Evolutionary conservation across 495 filamentous ascomycete species (phyloP).

Genomic region (Talaromyces adpressus): DNA sequence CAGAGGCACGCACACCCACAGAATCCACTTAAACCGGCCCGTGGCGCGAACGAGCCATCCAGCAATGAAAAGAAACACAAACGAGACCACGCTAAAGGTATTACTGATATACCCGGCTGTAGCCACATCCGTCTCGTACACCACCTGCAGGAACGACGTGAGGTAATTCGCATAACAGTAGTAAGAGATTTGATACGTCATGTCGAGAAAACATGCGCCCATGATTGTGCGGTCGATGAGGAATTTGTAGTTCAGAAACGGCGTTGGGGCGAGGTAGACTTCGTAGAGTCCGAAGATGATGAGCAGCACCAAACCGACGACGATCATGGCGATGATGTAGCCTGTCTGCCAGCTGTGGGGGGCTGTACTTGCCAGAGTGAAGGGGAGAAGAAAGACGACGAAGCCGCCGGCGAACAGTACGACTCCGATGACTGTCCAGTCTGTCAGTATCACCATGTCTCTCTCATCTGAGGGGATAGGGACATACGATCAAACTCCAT

Average conservation of each 20-base stretch:
- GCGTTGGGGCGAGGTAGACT: slow-evolving; percentile 36
- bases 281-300: slow-evolving; percentile 47
- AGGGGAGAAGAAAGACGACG: neutral
- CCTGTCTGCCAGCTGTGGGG: neutral
- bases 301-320: neutral
- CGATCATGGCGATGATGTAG: neutral
- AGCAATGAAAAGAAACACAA: slow-evolving; percentile 34
- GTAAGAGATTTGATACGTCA: slow-evolving; percentile 44
- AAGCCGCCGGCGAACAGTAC: slow-evolving; percentile 39
- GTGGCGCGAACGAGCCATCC: slow-evolving; percentile 17
- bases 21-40: too few species aligned
- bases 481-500: slow-evolving; percentile 50
- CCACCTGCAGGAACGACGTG: slow-evolving; percentile 59
- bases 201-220: slow-evolving; percentile 42
- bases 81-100: slow-evolving; percentile 42
- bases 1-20: too few species aligned
- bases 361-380: neutral
- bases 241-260: slow-evolving; percentile 45
- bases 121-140: slow-evolving; percentile 45
- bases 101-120: slow-evolving; percentile 46
- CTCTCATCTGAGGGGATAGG: neutral
- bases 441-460: neutral
- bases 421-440: slow-evolving; percentile 39
- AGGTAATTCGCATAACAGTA: slow-evolving; percentile 51
- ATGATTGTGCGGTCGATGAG: slow-evolving; percentile 49